A percentile compares a stretch with the other conserved stretches of the same genome.
Evolutionary conservation across 495 filamentous ascomycete species (phyloP).

Genomic region (Pyrenula aspistea): DNA sequence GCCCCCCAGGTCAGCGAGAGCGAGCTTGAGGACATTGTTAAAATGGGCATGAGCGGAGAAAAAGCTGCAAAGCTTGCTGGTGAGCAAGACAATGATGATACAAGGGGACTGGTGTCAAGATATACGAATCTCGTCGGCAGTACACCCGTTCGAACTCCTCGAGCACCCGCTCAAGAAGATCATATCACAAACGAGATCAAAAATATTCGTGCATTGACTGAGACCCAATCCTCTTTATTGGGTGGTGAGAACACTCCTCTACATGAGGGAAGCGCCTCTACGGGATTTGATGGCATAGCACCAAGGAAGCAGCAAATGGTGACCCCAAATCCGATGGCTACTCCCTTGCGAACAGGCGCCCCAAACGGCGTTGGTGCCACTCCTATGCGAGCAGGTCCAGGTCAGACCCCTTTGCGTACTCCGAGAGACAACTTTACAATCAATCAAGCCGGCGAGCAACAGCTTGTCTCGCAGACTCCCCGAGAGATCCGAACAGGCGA

Average conservation of each 20-base stretch:
- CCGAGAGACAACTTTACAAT: conserved; percentile 83
- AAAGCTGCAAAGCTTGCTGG: conserved; percentile 66
- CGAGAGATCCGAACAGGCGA: conserved; percentile 67
- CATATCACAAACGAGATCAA: conserved; percentile 91
- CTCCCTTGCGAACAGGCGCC: conserved; percentile 63
- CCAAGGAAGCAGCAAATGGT: conserved; percentile 69
- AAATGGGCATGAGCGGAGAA: conserved; percentile 93
- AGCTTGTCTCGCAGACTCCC: conserved; percentile 64
- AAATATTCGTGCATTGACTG: conserved; percentile 84
- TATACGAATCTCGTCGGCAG: conserved; percentile 70
- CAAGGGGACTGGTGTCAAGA: conserved; percentile 73
- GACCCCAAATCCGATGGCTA: conserved; percentile 92
- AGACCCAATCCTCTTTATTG: conserved; percentile 89
- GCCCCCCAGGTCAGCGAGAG: conserved; percentile 82
- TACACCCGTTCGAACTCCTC: conserved; percentile 84
- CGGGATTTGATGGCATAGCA: conserved; percentile 77
- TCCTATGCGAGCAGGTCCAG: conserved; percentile 49
- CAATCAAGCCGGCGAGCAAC: conserved; percentile 51
- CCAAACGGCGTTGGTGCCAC: conserved; percentile 58
- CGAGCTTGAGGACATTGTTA: conserved; percentile 95
- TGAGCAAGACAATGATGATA: conserved; percentile 73
- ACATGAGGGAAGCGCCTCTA: conserved; percentile 67
- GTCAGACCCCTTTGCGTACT: conserved; percentile 82
- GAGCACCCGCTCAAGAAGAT: conserved; percentile 84
- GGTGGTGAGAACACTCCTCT: conserved; percentile 91